phyloP scores from a whole-genome alignment of 2,329 filamentous ascomycete species.

The Colletotrichum eremochloae region DNA sequence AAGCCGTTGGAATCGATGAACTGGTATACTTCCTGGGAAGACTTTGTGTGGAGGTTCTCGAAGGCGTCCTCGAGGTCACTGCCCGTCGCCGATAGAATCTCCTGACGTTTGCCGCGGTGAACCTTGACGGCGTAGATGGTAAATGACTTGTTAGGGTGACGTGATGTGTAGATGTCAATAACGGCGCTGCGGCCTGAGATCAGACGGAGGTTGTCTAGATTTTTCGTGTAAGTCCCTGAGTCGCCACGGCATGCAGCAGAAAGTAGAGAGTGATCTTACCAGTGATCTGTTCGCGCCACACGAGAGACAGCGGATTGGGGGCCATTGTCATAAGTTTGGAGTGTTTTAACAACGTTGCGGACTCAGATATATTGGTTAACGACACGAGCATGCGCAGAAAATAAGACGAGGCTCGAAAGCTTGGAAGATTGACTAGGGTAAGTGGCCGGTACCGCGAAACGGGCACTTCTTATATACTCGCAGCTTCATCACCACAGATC shows the following conservation, averaged over 20 bases:
- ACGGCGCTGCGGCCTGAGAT: conserved; percentile 34
- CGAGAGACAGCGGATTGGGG: conserved; percentile 31
- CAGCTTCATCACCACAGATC: background rate
- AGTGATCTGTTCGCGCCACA: conserved; percentile 39
- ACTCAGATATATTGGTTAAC: background rate
- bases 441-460: background rate
- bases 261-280: conserved; percentile 1
- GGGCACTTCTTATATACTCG: conserved; percentile 28
- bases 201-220: conserved; percentile 31
- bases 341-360: conserved; percentile 6
- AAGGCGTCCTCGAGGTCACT: conserved; percentile 50
- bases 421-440: background rate
- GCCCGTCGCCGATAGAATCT: conserved; percentile 51
- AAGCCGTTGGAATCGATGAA: conserved; percentile 53
- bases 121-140: conserved; percentile 80
- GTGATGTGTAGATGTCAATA: conserved; percentile 35
- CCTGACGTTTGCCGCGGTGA: conserved; percentile 81
- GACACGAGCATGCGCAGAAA: conserved; percentile 27
- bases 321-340: conserved; percentile 18
- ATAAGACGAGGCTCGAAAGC: background rate
- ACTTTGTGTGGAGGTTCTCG: conserved; percentile 53
- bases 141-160: conserved; percentile 34
- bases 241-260: background rate
- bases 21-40: conserved; percentile 51
- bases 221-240: conserved; percentile 7